These are phyloP conservation scores for Actinidia arguta DNA, from an alignment of 179 eudicot genomes.

Conservation along the genomic window DNA sequence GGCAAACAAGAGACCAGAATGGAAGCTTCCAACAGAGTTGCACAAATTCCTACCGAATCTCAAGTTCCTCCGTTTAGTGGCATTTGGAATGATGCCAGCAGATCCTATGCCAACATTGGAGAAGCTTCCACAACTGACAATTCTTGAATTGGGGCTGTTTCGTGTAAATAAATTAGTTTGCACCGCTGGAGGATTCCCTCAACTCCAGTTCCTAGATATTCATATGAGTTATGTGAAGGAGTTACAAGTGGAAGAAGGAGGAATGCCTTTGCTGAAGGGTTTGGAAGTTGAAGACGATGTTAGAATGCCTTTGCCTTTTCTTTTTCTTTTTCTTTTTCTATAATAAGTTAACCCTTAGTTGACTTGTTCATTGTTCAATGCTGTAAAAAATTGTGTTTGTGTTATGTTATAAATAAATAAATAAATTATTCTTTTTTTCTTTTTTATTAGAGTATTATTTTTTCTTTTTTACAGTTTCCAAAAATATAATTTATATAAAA, in stretches of 20 bases:
- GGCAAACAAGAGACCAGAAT: neutral
- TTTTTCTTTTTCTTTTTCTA: too few species aligned
- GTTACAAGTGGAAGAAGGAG: neutral
- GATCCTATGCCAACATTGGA: neutral
- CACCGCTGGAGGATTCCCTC: neutral
- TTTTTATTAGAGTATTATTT: too few species aligned
- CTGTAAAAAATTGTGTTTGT: too few species aligned
- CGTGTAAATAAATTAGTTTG: neutral
- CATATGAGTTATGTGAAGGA: too few species aligned
- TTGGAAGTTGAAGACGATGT: neutral
- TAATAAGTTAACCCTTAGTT: too few species aligned
- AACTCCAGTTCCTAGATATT: too few species aligned
- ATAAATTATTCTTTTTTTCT: too few species aligned
- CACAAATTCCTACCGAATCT: neutral
- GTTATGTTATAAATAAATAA: too few species aligned
- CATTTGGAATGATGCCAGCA: neutral
- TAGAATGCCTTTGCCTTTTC: too few species aligned
- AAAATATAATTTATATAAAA: too few species aligned
- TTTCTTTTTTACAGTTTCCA: too few species aligned
- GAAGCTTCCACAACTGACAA: neutral
- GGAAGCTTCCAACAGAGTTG: neutral
- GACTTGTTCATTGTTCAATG: too few species aligned
- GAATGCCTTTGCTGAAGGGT: neutral
- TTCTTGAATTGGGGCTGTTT: fast-evolving
- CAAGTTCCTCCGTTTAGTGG: neutral